Evolutionary conservation across 2,329 filamentous ascomycete genomes (phyloP).

Genomic region (Penicillium vulpinum): DNA sequence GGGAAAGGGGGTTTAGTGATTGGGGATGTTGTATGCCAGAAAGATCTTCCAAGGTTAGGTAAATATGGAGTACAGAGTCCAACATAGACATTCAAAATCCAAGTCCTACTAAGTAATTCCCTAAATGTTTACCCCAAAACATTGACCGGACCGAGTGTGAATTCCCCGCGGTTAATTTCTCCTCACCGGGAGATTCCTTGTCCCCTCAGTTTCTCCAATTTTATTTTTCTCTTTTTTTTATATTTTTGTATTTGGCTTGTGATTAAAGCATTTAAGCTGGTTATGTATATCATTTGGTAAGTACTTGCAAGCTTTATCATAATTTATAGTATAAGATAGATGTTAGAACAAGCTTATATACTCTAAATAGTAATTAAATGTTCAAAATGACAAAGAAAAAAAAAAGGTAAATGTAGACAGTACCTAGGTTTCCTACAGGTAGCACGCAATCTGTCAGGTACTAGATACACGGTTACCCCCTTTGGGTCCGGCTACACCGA

Average conservation of each 20-base stretch:
- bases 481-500: slow-evolving; percentile 32
- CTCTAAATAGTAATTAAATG: not conserved
- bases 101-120: no score
- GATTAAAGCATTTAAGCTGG: not conserved
- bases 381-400: not conserved
- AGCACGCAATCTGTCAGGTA: slow-evolving; percentile 9
- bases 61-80: no score
- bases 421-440: not conserved
- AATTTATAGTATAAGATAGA: no score
- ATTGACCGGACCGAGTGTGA: not conserved
- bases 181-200: slow-evolving; percentile 19
- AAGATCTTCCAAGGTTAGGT: not conserved
- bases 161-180: slow-evolving; percentile 24
- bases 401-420: not conserved
- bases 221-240: not conserved
- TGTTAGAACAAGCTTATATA: no score
- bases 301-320: no score
- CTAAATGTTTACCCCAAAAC: slow-evolving; percentile 7
- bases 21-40: not conserved
- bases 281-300: not conserved
- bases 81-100: no score
- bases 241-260: slow-evolving; percentile 3
- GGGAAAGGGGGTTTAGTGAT: not conserved
- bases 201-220: slow-evolving; percentile 28
- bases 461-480: slow-evolving; percentile 3